Base-by-base conservation (phyloP, 176 grass and related monocot species). In the Hordeum marinum region DNA sequence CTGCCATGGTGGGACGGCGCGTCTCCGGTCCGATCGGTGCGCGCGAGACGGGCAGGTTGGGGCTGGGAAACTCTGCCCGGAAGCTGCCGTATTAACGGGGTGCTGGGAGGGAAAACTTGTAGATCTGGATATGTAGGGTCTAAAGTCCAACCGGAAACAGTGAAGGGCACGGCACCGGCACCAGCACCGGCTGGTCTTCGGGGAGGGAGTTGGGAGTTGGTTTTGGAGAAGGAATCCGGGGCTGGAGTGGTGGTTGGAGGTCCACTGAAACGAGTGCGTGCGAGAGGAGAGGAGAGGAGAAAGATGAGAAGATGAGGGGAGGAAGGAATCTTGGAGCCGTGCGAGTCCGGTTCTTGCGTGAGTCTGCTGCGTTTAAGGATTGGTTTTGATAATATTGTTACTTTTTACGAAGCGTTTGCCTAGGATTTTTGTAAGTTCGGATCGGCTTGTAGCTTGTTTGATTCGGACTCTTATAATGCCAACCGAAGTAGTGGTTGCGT, bases 1-100 rank as follows among this genome's bases (percentile, higher is more conserved):
- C 77, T 27, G 87, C 87, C 87, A 90, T 90, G 69, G 83, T 18
- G 7, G 67, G 25, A 20, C 10, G 80, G 10, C 36, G 39, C 50
- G 43, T 23, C 74, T 36, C 25, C 10, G 26, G 54, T 46, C 67
- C 48, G 81, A 71, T 65, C 65, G 55, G 75, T 12, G 57, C 73
- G 6, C 64, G 66, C 43, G 13, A 63, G 66, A 78, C 15, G 27
- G 9, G 80, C 27, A 5, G 68, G 34, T 78, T 1, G 6, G 43
- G 9, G 59, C 36, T 67, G 87, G 59, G 45, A 45, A 34, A 32
- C 26, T 79, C 2, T 52, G 48, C 15, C 1, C 48, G 15, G 48
- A 52, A 52, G 48, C 48, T 2, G 46, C n/a, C n/a, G n/a, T n/a
- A 50, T 6, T 50, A 50, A 17, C 69, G 21, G 26, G 32, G 32